These are phyloP conservation scores for Furcasterigmium sp. DNA, from an alignment of 2,329 filamentous ascomycete species.

Conservation along the genomic window DNA sequence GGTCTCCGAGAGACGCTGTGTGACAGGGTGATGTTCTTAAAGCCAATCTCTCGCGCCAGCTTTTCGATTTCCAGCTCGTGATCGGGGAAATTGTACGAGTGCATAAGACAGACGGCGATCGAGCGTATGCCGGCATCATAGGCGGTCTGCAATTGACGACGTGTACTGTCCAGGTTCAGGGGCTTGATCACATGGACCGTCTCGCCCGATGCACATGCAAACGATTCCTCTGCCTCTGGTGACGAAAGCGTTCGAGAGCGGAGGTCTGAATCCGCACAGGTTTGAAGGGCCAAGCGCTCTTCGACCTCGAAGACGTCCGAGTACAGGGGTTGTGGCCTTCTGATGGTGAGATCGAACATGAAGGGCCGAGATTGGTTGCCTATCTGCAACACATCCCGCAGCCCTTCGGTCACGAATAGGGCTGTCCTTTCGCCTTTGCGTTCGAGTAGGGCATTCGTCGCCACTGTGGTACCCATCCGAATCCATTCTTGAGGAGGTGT, in stretches of 20 bases:
- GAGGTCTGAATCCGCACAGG: slow-evolving; percentile 8
- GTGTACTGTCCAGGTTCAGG: slow-evolving; percentile 48
- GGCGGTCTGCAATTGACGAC: slow-evolving; percentile 51
- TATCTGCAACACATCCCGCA: slow-evolving; percentile 66
- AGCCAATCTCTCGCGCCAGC: slow-evolving; percentile 39
- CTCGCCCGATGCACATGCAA: slow-evolving; percentile 63
- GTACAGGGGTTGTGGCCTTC: slow-evolving; percentile 64
- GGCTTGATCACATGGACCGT: slow-evolving; percentile 59
- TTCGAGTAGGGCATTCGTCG: slow-evolving; percentile 72
- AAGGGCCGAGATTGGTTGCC: slow-evolving; percentile 69
- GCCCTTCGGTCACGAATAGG: slow-evolving; percentile 58
- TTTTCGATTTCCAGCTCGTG: slow-evolving; percentile 39
- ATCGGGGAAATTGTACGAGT: slow-evolving; percentile 65
- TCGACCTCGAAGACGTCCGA: slow-evolving; percentile 68
- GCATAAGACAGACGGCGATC: slow-evolving; percentile 67
- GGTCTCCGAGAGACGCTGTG: slow-evolving; percentile 70
- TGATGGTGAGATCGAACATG: slow-evolving; percentile 68
- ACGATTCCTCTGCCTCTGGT: background rate
- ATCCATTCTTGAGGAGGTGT: slow-evolving; percentile 48
- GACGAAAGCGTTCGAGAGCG: background rate
- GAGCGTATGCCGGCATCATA: slow-evolving; percentile 58
- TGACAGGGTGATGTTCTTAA: slow-evolving; percentile 61
- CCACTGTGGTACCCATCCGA: slow-evolving; percentile 74
- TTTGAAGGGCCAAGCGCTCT: slow-evolving; percentile 67
- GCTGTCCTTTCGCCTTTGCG: slow-evolving; percentile 68